phyloP scores from a whole-genome alignment of 2,329 filamentous ascomycete species.

The Stachybotrys chlorohalonatus region DNA sequence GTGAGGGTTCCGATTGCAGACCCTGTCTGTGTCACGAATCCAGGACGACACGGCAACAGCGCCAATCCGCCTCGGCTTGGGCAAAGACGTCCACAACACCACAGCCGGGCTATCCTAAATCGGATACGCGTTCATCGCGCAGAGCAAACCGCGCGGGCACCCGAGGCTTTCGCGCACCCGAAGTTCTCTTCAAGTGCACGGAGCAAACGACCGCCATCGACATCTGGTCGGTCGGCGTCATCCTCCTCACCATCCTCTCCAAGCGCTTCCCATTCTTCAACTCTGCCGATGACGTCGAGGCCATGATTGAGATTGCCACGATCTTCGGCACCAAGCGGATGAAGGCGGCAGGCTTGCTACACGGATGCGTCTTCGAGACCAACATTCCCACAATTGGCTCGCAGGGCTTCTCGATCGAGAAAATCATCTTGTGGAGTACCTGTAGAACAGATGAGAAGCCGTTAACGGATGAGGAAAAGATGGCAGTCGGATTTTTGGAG shows the following conservation, averaged over 20 bases:
- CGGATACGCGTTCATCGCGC: conserved; percentile 77
- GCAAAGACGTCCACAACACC: conserved; percentile 39
- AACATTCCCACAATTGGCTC: conserved; percentile 85
- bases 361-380: conserved; percentile 87
- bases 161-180: conserved; percentile 88
- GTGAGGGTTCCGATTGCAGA: conserved; percentile 66
- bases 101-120: conserved; percentile 72
- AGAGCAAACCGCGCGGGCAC: conserved; percentile 93
- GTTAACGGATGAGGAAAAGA: conserved; percentile 57
- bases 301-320: conserved; percentile 92
- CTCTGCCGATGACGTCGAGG: conserved; percentile 94
- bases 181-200: conserved; percentile 95
- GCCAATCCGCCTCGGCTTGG: conserved; percentile 49
- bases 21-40: conserved; percentile 74
- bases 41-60: conserved; percentile 50
- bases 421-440: conserved; percentile 93
- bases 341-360: conserved; percentile 71
- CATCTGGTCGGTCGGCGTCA: conserved; percentile 96
- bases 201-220: conserved; percentile 91
- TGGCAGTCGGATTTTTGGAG: conserved; percentile 64
- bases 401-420: conserved; percentile 78
- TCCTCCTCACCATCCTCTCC: conserved; percentile 86
- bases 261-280: conserved; percentile 98
- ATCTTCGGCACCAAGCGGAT: conserved; percentile 85
- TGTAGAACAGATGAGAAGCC: conserved; percentile 55